A percentile compares a stretch with the other conserved stretches of the same genome.
These are phyloP conservation scores for Fusarium mundagurra DNA, from an alignment of 2,329 filamentous ascomycete genomes.

Conservation along the genomic window DNA sequence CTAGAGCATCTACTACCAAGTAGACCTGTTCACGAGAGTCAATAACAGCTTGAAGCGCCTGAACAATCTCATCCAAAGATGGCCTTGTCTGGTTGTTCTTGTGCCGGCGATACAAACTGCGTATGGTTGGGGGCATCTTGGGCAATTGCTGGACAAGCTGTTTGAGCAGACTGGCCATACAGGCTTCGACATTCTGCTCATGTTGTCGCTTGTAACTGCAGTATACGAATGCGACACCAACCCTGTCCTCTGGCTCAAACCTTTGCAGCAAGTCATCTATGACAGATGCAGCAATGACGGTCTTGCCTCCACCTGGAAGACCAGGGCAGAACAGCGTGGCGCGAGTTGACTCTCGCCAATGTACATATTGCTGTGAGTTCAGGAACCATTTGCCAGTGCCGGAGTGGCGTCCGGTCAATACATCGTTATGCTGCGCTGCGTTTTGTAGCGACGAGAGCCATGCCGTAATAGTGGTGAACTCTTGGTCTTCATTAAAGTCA, in stretches of 20 bases:
- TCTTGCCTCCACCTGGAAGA: background rate
- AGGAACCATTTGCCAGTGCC: background rate
- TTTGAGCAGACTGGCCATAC: background rate
- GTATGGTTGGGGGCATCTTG: background rate
- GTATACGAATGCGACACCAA: background rate
- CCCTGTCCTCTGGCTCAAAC: background rate
- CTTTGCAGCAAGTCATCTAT: background rate
- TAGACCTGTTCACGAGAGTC: background rate
- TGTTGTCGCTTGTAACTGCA: background rate
- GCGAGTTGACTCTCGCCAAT: background rate
- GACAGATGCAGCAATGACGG: background rate
- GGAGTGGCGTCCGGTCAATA: background rate
- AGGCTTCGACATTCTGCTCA: background rate
- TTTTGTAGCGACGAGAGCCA: background rate
- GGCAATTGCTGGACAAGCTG: background rate
- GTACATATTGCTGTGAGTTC: background rate
- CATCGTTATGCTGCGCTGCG: background rate
- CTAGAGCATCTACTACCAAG: background rate
- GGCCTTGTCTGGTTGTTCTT: background rate
- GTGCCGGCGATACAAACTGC: background rate
- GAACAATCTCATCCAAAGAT: background rate
- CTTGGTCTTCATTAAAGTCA: background rate
- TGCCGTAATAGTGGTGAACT: background rate
- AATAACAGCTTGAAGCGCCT: background rate
- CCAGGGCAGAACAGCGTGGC: background rate